Percentiles rank a stretch among this genome's conserved stretches.
Evolutionary conservation across 2,329 filamentous ascomycete species (phyloP).

Genomic region (Madurella fahalii): DNA sequence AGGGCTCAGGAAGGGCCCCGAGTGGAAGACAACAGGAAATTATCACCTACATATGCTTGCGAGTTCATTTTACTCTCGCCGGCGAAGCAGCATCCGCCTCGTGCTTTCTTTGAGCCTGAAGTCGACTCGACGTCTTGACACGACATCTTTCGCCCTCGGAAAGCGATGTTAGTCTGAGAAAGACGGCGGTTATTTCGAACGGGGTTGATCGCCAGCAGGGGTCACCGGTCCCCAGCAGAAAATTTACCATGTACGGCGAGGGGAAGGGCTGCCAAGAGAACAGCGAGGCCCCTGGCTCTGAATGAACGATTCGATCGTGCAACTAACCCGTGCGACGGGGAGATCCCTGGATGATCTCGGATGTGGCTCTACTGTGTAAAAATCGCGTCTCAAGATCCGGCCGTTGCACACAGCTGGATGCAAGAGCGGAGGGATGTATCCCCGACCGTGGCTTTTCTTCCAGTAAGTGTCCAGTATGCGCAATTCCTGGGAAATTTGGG

Average conservation of each 20-base stretch:
- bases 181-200: constrained; percentile 44
- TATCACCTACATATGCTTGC: constrained; percentile 25
- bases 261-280: neutral
- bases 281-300: too few relatives aligned
- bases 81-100: neutral
- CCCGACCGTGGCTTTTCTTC: too few relatives aligned
- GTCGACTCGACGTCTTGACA: constrained; percentile 16
- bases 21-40: constrained; percentile 22
- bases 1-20: constrained; percentile 3
- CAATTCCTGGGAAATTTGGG: too few relatives aligned
- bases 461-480: too few relatives aligned
- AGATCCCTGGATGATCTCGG: too few relatives aligned
- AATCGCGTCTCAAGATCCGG: too few relatives aligned
- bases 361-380: too few relatives aligned
- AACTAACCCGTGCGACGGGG: too few relatives aligned
- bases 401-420: too few relatives aligned
- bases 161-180: constrained; percentile 44
- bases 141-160: neutral
- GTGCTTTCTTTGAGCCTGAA: constrained; percentile 18
- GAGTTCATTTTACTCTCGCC: constrained; percentile 8
- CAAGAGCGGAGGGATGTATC: too few relatives aligned
- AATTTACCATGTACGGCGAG: neutral
- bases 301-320: too few relatives aligned
- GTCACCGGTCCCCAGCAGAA: constrained; percentile 5
- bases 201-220: constrained; percentile 43